phyloP scores from a whole-genome alignment of 2,329 filamentous ascomycete species.

The Botrytis cinerea region DNA sequence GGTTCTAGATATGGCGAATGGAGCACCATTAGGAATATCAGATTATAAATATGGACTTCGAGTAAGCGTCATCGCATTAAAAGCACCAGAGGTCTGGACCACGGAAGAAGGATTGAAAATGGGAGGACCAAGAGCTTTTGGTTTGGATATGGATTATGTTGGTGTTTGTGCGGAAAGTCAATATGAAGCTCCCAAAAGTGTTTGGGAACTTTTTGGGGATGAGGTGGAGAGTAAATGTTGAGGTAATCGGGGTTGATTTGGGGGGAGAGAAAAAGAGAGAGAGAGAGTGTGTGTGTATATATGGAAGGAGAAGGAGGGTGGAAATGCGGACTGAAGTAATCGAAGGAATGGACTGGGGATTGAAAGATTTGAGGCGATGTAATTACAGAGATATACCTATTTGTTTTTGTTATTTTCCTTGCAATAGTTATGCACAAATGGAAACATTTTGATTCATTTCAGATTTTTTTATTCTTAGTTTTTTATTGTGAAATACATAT shows the following conservation, averaged over 20 bases:
- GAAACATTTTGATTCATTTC: neutral
- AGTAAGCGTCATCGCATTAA: slow-evolving; percentile 53
- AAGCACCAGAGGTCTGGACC: slow-evolving; percentile 53
- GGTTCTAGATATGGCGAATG: slow-evolving; percentile 49
- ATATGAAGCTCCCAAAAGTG: slow-evolving; percentile 37
- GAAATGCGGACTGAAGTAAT: neutral
- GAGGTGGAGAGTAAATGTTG: neutral
- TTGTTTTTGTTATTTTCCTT: neutral
- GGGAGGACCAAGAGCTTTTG: slow-evolving; percentile 47
- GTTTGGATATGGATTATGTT: slow-evolving; percentile 37
- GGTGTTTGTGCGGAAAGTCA: slow-evolving; percentile 30
- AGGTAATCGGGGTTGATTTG: neutral
- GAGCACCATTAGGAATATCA: slow-evolving; percentile 52
- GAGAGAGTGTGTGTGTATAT: neutral
- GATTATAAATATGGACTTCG: slow-evolving; percentile 54
- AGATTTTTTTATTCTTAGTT: neutral
- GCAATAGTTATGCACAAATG: neutral
- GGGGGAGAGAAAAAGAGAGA: neutral
- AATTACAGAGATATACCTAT: slow-evolving; percentile 6
- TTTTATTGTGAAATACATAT: neutral
- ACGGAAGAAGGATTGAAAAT: slow-evolving; percentile 44
- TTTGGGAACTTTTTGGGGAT: slow-evolving; percentile 38
- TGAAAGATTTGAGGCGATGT: neutral
- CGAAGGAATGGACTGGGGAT: neutral
- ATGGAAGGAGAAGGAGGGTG: no score